Evolutionary conservation across 2,329 filamentous ascomycete genomes (phyloP), one percentile per base, ranked within the genome.

Genomic region (Exophiala dermatitidis): DNA sequence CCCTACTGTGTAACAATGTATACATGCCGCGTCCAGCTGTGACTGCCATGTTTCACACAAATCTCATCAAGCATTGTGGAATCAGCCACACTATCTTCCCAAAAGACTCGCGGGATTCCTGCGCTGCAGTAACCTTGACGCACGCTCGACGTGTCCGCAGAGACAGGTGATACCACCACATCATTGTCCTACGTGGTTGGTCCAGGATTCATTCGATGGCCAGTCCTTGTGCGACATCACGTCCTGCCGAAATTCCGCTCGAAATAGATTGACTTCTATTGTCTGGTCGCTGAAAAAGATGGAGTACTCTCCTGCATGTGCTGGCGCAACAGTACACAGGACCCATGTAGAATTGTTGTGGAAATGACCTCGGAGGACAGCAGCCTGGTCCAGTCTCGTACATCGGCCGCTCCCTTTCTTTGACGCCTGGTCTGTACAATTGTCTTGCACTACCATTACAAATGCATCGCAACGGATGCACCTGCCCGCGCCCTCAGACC

Each of bases 391-490:
- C 42, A 40, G 50, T 43, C 30, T 41, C 26, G 36, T 29, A 31
- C 46, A 37, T 32, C 19, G 10, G 12, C 19, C 33, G 31, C 34
- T 28, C 8, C 29, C 8, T 42, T 43, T 29, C 30, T 40, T 29
- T 32, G 10, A 29, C 41, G 32, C 30, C 29, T 5, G 38, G 46
- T 48, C 33, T 7, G 28, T 33, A 46, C 46, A 9, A 30, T 26
- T 48, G 12, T 34, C 45, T 50, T 52, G 50, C 54, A 49, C 45
- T 28, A 54, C 38, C 51, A 41, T 54, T 50, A 46, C 54, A 49
- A 52, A 53, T 53, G 51, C 36, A 36, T 40, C 43, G 50, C 43
- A 46, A 47, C 52, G 49, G 53, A 56, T 52, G 57, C 57, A 59
- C 48, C 50, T 59, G 53, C 53, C 57, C 57, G 57, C 48, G 41